Base-by-base conservation (phyloP, 1,284 basidiomycete species). In the Melampsora americana region DNA sequence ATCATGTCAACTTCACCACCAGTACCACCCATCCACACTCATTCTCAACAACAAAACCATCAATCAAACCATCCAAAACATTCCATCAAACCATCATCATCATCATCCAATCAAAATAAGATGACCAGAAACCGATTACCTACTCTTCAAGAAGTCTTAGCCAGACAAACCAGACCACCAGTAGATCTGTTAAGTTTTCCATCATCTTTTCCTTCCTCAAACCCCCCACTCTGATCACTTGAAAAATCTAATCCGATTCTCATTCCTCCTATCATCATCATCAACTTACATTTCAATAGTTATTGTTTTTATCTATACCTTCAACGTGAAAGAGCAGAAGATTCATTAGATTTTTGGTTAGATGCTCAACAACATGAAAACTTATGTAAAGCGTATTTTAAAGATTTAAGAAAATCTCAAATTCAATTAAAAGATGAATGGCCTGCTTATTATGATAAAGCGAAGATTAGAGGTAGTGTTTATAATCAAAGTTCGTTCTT, bases 281-380 rank as follows among this genome's bases (percentile, higher is more conserved):
- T 72, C 50, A 56, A 62, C 9, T 44, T 61, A 56, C 46, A 66
- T 74, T 32, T 62, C 32, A 75, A 67, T 35, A 50, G 67, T n/a
- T 66, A 66, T 77, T 30, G 75, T 91, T 90, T 82, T 86, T 92
- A 77, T 68, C 84, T 86, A 78, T 96, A 95, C 83, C 86, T 97
- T 56, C 93, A 98, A 83, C 88, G 94, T 53, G 94, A 97, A 84
- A 90, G 92, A 44, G 89, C 92, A 72, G 95, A 97, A 83, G 95
- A 98, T 82, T 91, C 95, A 59, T 86, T 99, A 67, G 95, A 98
- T 84, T 99, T 99, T 81, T 99, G 95, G 95, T 88, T 99, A 44
- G 95, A 99, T 82, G 95, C 98, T 1, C 93, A 97, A 81, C 95
- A 98, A 85, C 95, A 99, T 83, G 96, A 98, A 85, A 97, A 97